Percentiles rank a stretch among this genome's conserved stretches.
Conservation (phyloP, 2,329 filamentous ascomycete species). For the Dothideomycetes sp. region DNA sequence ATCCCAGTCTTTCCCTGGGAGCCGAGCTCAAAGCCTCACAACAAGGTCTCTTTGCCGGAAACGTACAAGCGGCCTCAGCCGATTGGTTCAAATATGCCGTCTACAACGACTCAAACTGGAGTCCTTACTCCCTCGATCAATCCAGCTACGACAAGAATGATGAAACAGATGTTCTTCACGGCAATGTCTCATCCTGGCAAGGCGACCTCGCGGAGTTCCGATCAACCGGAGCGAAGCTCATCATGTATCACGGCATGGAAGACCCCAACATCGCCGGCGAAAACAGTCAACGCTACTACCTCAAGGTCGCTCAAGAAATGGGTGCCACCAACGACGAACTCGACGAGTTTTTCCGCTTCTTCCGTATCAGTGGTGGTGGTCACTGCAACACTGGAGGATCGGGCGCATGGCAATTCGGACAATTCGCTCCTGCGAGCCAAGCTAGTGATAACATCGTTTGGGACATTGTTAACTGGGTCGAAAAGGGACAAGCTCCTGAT, state of each 20-base stretch:
- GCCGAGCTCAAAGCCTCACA: slow-evolving; percentile 27
- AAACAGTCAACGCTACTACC: slow-evolving; percentile 41
- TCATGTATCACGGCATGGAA: slow-evolving; percentile 34
- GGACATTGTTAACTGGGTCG: slow-evolving; percentile 34
- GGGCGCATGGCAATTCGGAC: slow-evolving; percentile 36
- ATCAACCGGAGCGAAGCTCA: slow-evolving; percentile 34
- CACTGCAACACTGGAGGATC: slow-evolving; percentile 42
- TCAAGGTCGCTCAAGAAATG: slow-evolving; percentile 35
- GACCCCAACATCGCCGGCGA: slow-evolving; percentile 38
- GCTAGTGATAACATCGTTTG: slow-evolving; percentile 39
- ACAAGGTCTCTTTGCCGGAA: slow-evolving; percentile 30
- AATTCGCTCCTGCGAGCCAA: slow-evolving; percentile 22
- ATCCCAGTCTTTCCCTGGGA: slow-evolving; percentile 43
- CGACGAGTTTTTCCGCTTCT: slow-evolving; percentile 40
- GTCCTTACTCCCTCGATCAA: slow-evolving; percentile 30
- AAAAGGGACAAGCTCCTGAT: slow-evolving; percentile 24
- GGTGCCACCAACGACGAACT: slow-evolving; percentile 21
- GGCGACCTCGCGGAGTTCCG: slow-evolving; percentile 32
- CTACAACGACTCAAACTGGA: slow-evolving; percentile 37
- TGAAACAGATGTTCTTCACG: slow-evolving; percentile 30
- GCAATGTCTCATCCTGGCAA: slow-evolving; percentile 32
- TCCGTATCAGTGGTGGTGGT: slow-evolving; percentile 43
- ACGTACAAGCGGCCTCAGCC: slow-evolving; percentile 34
- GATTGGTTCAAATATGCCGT: slow-evolving; percentile 45
- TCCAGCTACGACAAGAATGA: slow-evolving; percentile 33